Conservation (phyloP, 2,329 filamentous ascomycete genomes). For the Talaromyces pinophilus region DNA sequence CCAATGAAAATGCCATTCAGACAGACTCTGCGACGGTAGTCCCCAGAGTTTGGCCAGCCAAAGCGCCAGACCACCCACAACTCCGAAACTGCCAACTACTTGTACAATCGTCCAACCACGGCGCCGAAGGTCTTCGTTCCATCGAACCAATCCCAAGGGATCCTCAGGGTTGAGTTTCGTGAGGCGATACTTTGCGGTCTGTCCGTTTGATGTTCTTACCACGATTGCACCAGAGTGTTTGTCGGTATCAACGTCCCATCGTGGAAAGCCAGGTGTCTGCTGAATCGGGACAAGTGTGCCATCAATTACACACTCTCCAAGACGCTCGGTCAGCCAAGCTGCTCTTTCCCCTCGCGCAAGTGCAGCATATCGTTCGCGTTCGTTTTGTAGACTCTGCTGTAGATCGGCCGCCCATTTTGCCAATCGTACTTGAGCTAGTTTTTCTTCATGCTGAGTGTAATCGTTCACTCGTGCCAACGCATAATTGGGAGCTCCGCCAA, state of each 20-base stretch:
- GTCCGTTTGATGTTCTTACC: slow-evolving; percentile 30
- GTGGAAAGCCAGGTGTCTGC: slow-evolving; percentile 35
- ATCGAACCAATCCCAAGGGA: slow-evolving; percentile 73
- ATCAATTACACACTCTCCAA: slow-evolving; percentile 68
- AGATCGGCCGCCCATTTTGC: slow-evolving; percentile 82
- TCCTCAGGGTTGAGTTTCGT: slow-evolving; percentile 61
- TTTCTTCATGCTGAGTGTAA: slow-evolving; percentile 61
- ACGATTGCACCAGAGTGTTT: slow-evolving; percentile 30
- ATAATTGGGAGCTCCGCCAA: slow-evolving; percentile 48
- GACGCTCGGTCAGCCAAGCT: slow-evolving; percentile 66
- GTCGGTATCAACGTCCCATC: slow-evolving; percentile 31
- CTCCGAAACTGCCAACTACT: slow-evolving; percentile 70
- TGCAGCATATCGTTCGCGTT: slow-evolving; percentile 68
- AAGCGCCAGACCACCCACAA: slow-evolving; percentile 71
- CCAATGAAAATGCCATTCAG: slow-evolving; percentile 23
- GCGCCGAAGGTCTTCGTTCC: slow-evolving; percentile 65
- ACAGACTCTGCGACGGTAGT: slow-evolving; percentile 18
- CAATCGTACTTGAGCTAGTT: slow-evolving; percentile 67
- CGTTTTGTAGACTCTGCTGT: slow-evolving; percentile 72
- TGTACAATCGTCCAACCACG: slow-evolving; percentile 70
- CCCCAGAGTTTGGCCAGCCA: slow-evolving; percentile 55
- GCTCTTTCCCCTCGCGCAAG: slow-evolving; percentile 64
- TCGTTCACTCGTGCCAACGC: slow-evolving; percentile 63
- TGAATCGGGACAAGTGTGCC: slow-evolving; percentile 61
- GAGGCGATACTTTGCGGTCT: slow-evolving; percentile 38